Evolutionary conservation across 805 yeast species (phyloP).

Genomic region (Spathaspora arborariae): DNA sequence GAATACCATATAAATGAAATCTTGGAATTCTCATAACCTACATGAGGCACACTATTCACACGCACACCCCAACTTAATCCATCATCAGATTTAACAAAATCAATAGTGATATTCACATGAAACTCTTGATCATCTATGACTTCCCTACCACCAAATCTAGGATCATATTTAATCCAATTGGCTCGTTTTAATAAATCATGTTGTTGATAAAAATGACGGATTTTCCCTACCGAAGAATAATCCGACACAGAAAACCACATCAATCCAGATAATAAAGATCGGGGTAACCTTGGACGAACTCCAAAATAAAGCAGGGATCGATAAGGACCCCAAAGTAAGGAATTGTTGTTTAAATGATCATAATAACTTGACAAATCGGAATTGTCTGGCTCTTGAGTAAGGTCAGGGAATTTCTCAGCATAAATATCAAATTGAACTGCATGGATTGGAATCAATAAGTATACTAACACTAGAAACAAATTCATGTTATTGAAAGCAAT

Average conservation of each 20-base stretch:
- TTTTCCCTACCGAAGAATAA: constrained; percentile 46
- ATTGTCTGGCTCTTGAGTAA: not conserved
- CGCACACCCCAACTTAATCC: constrained; percentile 80
- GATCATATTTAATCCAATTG: constrained; percentile 87
- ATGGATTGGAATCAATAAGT: constrained; percentile 3
- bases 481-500: not conserved
- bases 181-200: constrained; percentile 66
- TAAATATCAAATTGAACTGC: constrained; percentile 21
- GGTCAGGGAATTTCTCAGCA: constrained; percentile 22
- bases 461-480: not conserved
- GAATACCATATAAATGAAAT: constrained; percentile 75
- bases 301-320: constrained; percentile 86
- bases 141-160: constrained; percentile 83
- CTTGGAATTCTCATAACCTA: constrained; percentile 43
- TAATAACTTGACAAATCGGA: constrained; percentile 13
- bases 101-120: constrained; percentile 59
- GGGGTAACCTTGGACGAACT: constrained; percentile 75
- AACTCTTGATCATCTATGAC: constrained; percentile 63
- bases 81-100: constrained; percentile 68
- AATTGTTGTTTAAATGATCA: constrained; percentile 16
- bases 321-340: constrained; percentile 83
- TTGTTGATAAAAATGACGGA: constrained; percentile 77
- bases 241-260: constrained; percentile 81
- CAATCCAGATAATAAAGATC: constrained; percentile 70
- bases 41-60: constrained; percentile 60